phyloP scores from a whole-genome alignment of 108 stramenopile genomes.

The Chaetoceros muelleri region DNA sequence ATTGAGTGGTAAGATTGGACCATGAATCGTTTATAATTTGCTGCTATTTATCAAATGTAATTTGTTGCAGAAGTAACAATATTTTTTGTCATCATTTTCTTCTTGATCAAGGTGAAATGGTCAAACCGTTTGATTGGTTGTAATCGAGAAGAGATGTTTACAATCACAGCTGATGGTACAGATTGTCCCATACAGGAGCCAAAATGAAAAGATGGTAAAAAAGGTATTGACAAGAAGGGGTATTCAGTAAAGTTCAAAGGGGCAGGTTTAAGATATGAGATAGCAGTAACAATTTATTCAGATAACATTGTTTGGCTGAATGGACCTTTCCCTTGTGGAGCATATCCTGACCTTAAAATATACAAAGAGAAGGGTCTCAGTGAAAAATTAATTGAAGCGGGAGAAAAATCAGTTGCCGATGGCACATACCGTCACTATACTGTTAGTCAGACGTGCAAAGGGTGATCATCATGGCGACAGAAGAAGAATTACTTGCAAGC shows the following conservation, averaged over 20 bases:
- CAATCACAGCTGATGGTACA: background rate
- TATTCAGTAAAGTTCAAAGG: slow-evolving; percentile 28
- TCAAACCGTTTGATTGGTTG: no score
- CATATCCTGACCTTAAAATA: slow-evolving; percentile 15
- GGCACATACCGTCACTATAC: no score
- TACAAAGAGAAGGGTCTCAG: background rate
- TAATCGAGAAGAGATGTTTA: background rate
- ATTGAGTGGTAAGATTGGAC: background rate
- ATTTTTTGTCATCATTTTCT: background rate
- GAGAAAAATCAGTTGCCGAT: background rate
- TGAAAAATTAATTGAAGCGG: background rate
- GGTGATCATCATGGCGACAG: no score
- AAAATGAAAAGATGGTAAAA: background rate
- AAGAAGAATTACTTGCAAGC: no score
- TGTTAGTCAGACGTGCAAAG: no score
- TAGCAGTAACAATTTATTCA: slow-evolving; percentile 11
- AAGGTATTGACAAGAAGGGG: background rate
- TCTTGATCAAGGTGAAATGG: background rate
- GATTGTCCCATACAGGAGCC: background rate
- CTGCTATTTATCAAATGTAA: background rate
- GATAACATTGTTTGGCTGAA: slow-evolving; percentile 26
- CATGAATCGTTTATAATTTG: no score
- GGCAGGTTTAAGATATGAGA: slow-evolving; percentile 19
- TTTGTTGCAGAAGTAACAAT: background rate
- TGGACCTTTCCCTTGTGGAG: slow-evolving; percentile 25